Evolutionary conservation across 2,329 filamentous ascomycete species (phyloP).

Genomic region (Sporothrix humicola): DNA sequence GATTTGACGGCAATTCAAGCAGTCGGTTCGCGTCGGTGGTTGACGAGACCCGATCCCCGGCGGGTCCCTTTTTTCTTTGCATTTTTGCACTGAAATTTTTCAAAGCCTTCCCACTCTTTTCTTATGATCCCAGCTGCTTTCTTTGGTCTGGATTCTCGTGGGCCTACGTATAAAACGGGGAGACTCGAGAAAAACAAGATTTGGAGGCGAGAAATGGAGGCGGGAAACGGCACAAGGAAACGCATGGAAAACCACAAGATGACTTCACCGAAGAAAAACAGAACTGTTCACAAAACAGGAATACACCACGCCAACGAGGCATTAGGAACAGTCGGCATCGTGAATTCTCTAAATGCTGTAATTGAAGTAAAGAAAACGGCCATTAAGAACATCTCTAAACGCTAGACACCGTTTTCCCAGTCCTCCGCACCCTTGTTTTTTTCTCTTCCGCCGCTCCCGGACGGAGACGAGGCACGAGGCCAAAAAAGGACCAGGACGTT

Average conservation of each 20-base stretch:
- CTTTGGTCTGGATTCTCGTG: constrained; percentile 4
- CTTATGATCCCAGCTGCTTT: not conserved
- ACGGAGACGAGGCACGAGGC: constrained; percentile 23
- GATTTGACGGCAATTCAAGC: not conserved
- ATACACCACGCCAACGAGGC: not conserved
- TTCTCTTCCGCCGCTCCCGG: constrained; percentile 28
- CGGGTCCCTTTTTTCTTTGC: not conserved
- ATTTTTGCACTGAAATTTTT: not conserved
- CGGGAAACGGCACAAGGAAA: not conserved
- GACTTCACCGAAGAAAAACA: constrained; percentile 15
- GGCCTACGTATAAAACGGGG: not conserved
- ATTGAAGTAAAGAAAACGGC: not conserved
- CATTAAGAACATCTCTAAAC: not conserved
- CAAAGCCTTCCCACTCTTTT: not conserved
- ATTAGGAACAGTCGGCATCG: constrained; percentile 1
- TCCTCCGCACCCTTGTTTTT: not conserved
- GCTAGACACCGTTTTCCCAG: not conserved
- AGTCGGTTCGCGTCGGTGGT: constrained; percentile 17
- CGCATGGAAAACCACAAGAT: not conserved
- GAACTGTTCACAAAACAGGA: constrained; percentile 9
- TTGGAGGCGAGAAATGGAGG: not conserved
- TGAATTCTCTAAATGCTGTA: not conserved
- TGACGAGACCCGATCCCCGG: constrained; percentile 1
- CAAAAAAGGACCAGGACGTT: not conserved
- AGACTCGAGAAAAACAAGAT: not conserved